These are phyloP conservation scores for Starmerella davenportii DNA, from an alignment of 805 yeast species.

Conservation along the genomic window DNA sequence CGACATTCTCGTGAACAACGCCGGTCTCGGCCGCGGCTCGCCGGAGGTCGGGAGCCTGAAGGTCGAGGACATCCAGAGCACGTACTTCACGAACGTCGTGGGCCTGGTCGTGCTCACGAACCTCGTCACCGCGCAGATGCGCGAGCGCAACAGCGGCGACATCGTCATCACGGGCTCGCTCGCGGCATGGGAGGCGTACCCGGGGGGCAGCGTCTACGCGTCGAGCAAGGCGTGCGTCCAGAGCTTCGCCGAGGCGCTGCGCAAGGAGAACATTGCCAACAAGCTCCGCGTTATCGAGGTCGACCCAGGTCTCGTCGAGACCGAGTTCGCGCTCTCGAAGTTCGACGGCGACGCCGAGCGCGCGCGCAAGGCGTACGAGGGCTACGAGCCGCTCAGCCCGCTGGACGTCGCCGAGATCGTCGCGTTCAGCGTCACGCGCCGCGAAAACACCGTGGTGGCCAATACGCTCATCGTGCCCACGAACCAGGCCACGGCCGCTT, in stretches of 20 bases:
- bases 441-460: slow-evolving; percentile 55
- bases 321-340: slow-evolving; percentile 51
- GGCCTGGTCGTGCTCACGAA: slow-evolving; percentile 77
- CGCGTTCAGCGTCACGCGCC: slow-evolving; percentile 50
- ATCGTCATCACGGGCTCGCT: slow-evolving; percentile 50
- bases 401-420: slow-evolving; percentile 61
- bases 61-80: slow-evolving; percentile 45
- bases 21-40: slow-evolving; percentile 54
- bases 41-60: slow-evolving; percentile 57
- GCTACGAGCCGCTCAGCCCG: slow-evolving; percentile 49
- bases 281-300: slow-evolving; percentile 53
- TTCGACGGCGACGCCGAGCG: slow-evolving; percentile 42
- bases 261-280: slow-evolving; percentile 60
- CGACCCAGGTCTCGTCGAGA: slow-evolving; percentile 66
- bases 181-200: slow-evolving; percentile 55
- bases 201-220: slow-evolving; percentile 55
- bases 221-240: slow-evolving; percentile 47
- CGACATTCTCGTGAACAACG: slow-evolving; percentile 48
- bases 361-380: slow-evolving; percentile 49
- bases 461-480: slow-evolving; percentile 70
- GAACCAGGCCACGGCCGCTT: slow-evolving; percentile 66
- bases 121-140: slow-evolving; percentile 52
- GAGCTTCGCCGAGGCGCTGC: slow-evolving; percentile 38
- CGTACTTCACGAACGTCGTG: slow-evolving; percentile 74
- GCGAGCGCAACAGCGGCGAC: slow-evolving; percentile 44